Conservation (phyloP, 2,329 filamentous ascomycete genomes). For the Alternaria brassicae region DNA sequence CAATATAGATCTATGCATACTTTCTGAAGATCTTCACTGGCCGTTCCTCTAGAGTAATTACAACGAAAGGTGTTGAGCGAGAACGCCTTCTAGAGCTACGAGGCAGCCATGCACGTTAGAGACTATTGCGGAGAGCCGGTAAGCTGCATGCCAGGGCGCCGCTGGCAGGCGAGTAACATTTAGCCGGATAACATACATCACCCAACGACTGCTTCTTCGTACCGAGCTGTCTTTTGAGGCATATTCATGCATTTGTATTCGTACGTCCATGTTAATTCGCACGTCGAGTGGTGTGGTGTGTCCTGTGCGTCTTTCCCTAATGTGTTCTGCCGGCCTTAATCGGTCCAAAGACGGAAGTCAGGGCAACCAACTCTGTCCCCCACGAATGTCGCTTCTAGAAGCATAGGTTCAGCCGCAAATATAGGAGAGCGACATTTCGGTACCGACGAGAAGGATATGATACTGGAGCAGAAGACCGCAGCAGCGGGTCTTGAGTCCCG, state of each 20-base stretch:
- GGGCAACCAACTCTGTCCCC: neutral
- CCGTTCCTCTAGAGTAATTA: too few relatives aligned
- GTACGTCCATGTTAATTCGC: neutral
- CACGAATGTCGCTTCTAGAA: neutral
- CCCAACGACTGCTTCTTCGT: neutral
- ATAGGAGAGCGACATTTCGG: conserved; percentile 1
- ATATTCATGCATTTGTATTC: neutral
- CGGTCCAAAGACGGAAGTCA: neutral
- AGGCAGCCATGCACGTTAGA: neutral
- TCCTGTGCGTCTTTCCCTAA: neutral
- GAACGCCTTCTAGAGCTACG: neutral
- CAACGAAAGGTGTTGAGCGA: neutral
- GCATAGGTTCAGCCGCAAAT: neutral
- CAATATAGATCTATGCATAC: neutral
- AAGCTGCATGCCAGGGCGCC: conserved; percentile 19
- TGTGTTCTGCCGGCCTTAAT: neutral
- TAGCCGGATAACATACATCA: conserved; percentile 38
- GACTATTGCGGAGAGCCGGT: conserved; percentile 11
- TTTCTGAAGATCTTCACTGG: neutral
- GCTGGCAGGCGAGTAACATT: conserved; percentile 22
- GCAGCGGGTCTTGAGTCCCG: neutral
- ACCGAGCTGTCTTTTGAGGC: neutral
- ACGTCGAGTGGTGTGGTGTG: neutral
- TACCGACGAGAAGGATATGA: neutral
- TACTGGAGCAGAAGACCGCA: conserved; percentile 1